These are phyloP conservation scores for Tetrahymena elliotti DNA, from an alignment of 73 alveolate genomes.

Conservation along the genomic window DNA sequence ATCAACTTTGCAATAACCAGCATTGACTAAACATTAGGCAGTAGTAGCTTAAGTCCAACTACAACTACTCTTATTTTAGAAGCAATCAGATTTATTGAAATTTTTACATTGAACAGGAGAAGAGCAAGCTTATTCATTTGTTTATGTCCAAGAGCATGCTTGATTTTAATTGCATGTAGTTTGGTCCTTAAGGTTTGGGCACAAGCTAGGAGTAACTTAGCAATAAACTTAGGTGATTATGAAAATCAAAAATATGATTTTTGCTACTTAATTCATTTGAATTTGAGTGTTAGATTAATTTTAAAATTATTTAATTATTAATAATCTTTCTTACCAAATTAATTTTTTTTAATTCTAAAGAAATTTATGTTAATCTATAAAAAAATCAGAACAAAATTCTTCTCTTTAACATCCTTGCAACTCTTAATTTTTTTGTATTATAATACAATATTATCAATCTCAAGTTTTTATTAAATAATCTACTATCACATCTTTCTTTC, in stretches of 20 bases:
- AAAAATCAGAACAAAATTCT: too few relatives aligned
- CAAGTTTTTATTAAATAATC: too few relatives aligned
- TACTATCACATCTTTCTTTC: too few relatives aligned
- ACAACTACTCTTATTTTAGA: background rate
- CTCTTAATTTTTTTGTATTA: too few relatives aligned
- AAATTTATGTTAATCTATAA: too few relatives aligned
- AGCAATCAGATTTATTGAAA: background rate
- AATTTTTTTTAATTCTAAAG: too few relatives aligned
- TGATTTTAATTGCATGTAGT: background rate
- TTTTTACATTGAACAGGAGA: background rate
- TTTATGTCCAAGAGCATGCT: background rate
- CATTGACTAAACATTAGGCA: background rate
- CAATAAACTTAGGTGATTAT: background rate
- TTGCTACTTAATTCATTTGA: background rate
- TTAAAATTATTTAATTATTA: too few relatives aligned
- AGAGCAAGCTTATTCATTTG: background rate
- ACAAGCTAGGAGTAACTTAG: background rate
- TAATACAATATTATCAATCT: too few relatives aligned
- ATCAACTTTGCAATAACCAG: background rate
- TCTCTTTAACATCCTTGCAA: too few relatives aligned
- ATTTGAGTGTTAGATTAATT: background rate
- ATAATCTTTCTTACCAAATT: too few relatives aligned
- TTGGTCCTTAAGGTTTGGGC: background rate
- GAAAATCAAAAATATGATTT: too few relatives aligned
- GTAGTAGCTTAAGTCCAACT: background rate